phyloP scores from a whole-genome alignment of 192 early-diverging fungal genomes.

The Entomortierella lignicola region DNA sequence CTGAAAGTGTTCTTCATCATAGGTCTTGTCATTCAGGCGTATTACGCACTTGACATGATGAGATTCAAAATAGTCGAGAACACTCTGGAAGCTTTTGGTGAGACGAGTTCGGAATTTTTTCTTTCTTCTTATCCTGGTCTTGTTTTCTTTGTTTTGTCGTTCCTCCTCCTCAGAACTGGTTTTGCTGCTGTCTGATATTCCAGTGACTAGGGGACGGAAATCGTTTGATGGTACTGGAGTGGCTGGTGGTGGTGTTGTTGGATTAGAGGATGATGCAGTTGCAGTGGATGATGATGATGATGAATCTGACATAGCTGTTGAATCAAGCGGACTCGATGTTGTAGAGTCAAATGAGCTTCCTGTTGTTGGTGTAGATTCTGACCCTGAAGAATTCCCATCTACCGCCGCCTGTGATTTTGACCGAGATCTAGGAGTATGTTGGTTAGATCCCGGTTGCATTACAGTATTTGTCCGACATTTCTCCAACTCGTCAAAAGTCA shows the following conservation, averaged over 20 bases:
- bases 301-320: background rate
- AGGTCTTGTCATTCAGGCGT: constrained; percentile 73
- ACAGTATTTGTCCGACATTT: background rate
- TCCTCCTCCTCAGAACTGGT: background rate
- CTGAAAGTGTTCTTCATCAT: constrained; percentile 67
- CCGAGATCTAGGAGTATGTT: background rate
- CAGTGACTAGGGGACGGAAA: too few relatives aligned
- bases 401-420: background rate
- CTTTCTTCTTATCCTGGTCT: constrained; percentile 1
- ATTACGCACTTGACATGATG: constrained; percentile 65
- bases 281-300: background rate
- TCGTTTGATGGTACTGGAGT: too few relatives aligned
- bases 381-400: background rate
- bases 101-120: constrained; percentile 27
- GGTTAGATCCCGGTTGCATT: background rate
- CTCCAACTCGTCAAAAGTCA: constrained; percentile 14
- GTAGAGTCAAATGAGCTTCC: background rate
- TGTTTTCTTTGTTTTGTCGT: background rate
- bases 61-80: constrained; percentile 66
- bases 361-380: background rate
- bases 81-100: constrained; percentile 41
- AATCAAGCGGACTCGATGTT: too few relatives aligned
- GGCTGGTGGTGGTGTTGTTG: background rate
- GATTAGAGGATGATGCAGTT: too few relatives aligned
- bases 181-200: background rate